Evolutionary conservation across 345 rosid species (phyloP), one percentile per base, ranked within the genome.

Genomic region (Jatropha curcas): DNA sequence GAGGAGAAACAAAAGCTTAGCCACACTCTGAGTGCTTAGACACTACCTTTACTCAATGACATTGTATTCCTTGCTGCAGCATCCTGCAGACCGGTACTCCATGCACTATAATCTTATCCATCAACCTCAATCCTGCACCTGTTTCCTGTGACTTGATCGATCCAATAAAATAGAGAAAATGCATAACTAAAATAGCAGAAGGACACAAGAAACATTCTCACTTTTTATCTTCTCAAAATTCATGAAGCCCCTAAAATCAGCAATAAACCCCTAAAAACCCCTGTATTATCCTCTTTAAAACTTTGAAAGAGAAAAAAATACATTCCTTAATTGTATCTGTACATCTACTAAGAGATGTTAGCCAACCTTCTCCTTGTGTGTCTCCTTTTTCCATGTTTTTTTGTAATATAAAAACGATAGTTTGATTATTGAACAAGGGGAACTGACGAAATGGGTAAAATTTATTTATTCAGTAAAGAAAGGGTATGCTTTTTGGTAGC

Each of bases 91-190:
- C 3, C 93, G 89, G 71, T 94, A 94, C 84, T 88, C 97, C 16
- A n/a, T n/a, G 94, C 89, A 76, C 90, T 88, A 67, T 92, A 92
- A 73, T 94, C 98, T 84, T 94, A 94, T 68, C 97, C 98, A 75
- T 73, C 71, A 50, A 90, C 74, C 51, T 94, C 92, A 78, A 92
- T 74, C 82, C 89, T 92, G 93, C 97, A 96, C 92, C 37, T 92
- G 98, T 48, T 84, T 80, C 93, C 98, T 92, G 86, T 67, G 78
- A 64, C n/a, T 67, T 56, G 58, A 34, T 7, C 20, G 1, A n/a
- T n/a, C 7, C 20, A 74, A 7, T 19, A 46, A 58, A 53, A 5
- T 7, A 31, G 30, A 48, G 19, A 22, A 22, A 11, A 64, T 39
- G 34, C 34, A 64, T 24, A 62, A 64, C 24, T 35, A 22, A 64